phyloP scores from a whole-genome alignment of 352 stramenopile genomes.

The Globisporangium yorkense region DNA sequence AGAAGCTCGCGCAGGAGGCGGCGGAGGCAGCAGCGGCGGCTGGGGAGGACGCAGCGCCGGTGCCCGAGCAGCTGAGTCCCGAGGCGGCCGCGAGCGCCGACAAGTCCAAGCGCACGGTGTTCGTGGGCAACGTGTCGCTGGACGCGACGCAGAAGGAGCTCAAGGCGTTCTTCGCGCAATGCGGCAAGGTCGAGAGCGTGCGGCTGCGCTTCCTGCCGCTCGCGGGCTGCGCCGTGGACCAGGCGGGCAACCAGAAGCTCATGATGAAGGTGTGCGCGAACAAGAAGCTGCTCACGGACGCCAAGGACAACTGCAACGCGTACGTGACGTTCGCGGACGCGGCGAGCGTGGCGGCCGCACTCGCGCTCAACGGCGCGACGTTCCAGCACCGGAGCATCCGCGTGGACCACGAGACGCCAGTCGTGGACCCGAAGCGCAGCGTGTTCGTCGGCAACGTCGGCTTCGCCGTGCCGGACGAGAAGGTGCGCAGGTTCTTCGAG shows the following conservation, averaged over 20 bases:
- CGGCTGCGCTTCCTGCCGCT: constrained; percentile 85
- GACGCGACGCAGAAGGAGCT: constrained; percentile 77
- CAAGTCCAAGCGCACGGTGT: constrained; percentile 83
- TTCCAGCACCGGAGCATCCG: constrained; percentile 61
- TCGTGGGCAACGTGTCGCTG: constrained; percentile 91
- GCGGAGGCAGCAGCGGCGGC: constrained; percentile 1
- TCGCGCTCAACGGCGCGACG: constrained; percentile 66
- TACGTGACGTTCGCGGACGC: constrained; percentile 84
- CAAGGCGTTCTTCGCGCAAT: constrained; percentile 75
- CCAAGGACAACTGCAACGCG: constrained; percentile 89
- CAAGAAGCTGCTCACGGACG: constrained; percentile 79
- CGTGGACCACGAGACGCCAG: constrained; percentile 52
- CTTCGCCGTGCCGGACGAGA: constrained; percentile 80
- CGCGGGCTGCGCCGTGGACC: constrained; percentile 72
- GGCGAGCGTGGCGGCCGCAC: constrained; percentile 50
- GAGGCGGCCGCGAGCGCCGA: constrained; percentile 20
- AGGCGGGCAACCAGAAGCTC: constrained; percentile 89
- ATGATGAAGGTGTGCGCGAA: constrained; percentile 90
- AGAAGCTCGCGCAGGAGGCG: constrained; percentile 14
- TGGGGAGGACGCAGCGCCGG: constrained; percentile 6
- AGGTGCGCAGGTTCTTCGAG: constrained; percentile 63
- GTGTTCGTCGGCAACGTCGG: constrained; percentile 91
- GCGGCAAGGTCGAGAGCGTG: constrained; percentile 82
- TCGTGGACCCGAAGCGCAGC: constrained; percentile 75
- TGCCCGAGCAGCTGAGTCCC: neutral